Base-by-base conservation (phyloP, 2,329 filamentous ascomycete genomes). In the Raffaelea albimanens region DNA sequence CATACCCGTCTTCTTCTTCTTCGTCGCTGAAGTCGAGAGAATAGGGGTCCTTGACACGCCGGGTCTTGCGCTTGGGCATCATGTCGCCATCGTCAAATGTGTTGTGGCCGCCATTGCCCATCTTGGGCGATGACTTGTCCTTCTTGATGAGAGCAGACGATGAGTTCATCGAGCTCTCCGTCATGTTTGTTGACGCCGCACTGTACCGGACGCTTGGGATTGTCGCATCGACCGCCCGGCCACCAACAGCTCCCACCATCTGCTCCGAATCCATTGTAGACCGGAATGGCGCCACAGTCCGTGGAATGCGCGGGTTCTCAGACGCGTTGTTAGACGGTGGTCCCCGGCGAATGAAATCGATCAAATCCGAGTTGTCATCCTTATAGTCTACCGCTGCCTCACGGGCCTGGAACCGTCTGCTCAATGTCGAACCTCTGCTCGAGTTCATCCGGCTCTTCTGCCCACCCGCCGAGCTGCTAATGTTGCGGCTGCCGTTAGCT, bases 281-380 rank as follows among this genome's bases (percentile, higher is more conserved):
- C 46, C 87, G 77, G 70, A 94, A 95, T 1, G 89, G 87, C 10
- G 89, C 88, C 13, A 93, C 82, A n/a, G 78, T 79, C 18, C 86
- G 82, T 39, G 88, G 85, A 52, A 94, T 93, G 21, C 87, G 81
- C 50, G 81, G 85, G 52, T 77, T 76, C 40, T 71, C 72, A 31
- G 70, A 67, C 40, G 68, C 61, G 51, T 69, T 75, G 0, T 16
- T 38, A 5, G 34, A 19, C 34, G 86, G 83, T 3, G 89, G 89
- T 1, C 90, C 91, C 60, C 87, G 83, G 41, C 90, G 83, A 54
- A 98, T 94, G 63, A 98, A 97, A 61, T 97, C 90, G 55, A 96
- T 95, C 49, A 98, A 69, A 51, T 96, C 93, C 13, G 87, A 85
- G 48, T 83, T 94, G 54, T 83, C 82, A 44, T 80, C 79, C 45